Evolutionary conservation across 2,329 filamentous ascomycete genomes (phyloP).

Genomic region (Sporothrix globosa): DNA sequence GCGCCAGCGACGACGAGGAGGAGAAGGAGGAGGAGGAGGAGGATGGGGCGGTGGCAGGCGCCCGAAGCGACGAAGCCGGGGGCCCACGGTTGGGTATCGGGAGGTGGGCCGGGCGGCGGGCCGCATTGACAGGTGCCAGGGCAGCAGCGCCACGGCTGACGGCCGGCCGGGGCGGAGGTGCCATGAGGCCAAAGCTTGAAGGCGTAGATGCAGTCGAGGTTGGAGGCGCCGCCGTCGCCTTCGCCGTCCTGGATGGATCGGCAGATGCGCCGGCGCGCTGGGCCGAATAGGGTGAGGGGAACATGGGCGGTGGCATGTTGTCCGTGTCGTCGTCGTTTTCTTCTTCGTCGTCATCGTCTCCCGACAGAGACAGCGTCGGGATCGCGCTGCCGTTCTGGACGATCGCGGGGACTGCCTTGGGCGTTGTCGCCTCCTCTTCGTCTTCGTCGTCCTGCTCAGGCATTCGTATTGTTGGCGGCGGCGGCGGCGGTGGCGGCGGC

Average conservation of each 20-base stretch:
- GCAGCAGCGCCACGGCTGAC: not conserved
- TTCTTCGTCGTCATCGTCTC: constrained; percentile 24
- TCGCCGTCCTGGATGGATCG: constrained; percentile 16
- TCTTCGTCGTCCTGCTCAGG: constrained; percentile 21
- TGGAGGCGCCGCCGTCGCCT: constrained; percentile 19
- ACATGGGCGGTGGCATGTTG: constrained; percentile 47
- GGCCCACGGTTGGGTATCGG: constrained; percentile 34
- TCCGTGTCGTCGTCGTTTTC: constrained; percentile 40
- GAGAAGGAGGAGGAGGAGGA: not conserved
- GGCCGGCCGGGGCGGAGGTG: constrained; percentile 40
- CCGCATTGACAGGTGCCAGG: constrained; percentile 24
- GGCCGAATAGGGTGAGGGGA: constrained; percentile 57
- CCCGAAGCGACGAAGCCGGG: constrained; percentile 37
- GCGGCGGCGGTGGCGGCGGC: constrained; percentile 31
- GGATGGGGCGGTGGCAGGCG: not conserved
- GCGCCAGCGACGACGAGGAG: constrained; percentile 43
- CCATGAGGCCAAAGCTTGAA: constrained; percentile 37
- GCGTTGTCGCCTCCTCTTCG: constrained; percentile 53
- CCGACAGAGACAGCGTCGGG: constrained; percentile 54
- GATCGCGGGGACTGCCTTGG: constrained; percentile 50
- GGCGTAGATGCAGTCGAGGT: not conserved
- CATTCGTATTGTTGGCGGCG: constrained; percentile 30
- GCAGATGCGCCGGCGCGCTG: constrained; percentile 49
- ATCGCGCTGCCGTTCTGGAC: constrained; percentile 39
- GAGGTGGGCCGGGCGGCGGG: constrained; percentile 32